A percentile compares a stretch with the other conserved stretches of the same genome.
Conservation (phyloP, 371 early-diverging fungal genomes). For the Umbelopsis sp. region DNA sequence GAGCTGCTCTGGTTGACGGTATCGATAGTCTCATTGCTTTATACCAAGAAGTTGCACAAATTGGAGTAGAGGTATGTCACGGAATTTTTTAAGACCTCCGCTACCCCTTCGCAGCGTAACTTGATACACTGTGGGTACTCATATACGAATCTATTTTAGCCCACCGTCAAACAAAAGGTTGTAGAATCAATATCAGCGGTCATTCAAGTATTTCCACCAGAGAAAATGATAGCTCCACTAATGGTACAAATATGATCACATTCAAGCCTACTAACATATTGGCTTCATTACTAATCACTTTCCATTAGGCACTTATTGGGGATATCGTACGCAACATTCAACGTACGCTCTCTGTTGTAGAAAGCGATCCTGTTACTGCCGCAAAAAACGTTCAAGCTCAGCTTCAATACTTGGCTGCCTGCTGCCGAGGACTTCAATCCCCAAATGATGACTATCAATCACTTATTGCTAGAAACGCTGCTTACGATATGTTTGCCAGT, state of each 20-base stretch:
- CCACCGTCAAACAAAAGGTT: slow-evolving; percentile 67
- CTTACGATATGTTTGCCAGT: slow-evolving; percentile 47
- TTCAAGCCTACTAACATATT: background rate
- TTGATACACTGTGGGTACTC: background rate
- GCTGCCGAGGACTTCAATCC: slow-evolving; percentile 59
- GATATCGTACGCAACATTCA: slow-evolving; percentile 46
- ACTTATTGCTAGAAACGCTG: slow-evolving; percentile 28
- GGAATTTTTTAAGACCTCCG: background rate
- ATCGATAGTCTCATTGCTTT: slow-evolving; percentile 64
- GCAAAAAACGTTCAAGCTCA: slow-evolving; percentile 30
- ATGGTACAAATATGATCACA: slow-evolving; percentile 44
- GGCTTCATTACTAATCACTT: slow-evolving; percentile 3
- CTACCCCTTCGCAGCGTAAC: background rate
- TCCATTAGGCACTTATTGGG: slow-evolving; percentile 41
- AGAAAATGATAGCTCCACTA: slow-evolving; percentile 56
- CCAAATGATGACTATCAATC: slow-evolving; percentile 55
- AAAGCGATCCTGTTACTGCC: slow-evolving; percentile 8
- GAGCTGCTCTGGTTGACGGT: slow-evolving; percentile 65
- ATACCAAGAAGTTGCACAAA: slow-evolving; percentile 50
- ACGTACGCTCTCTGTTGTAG: slow-evolving; percentile 27
- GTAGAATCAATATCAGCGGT: slow-evolving; percentile 76
- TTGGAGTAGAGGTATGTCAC: slow-evolving; percentile 42
- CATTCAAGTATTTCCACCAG: slow-evolving; percentile 64
- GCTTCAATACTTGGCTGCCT: slow-evolving; percentile 52
- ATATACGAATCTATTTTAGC: slow-evolving; percentile 11